Evolutionary conservation across 176 grass and related monocot species (phyloP).

Genomic region (Ananas comosus): DNA sequence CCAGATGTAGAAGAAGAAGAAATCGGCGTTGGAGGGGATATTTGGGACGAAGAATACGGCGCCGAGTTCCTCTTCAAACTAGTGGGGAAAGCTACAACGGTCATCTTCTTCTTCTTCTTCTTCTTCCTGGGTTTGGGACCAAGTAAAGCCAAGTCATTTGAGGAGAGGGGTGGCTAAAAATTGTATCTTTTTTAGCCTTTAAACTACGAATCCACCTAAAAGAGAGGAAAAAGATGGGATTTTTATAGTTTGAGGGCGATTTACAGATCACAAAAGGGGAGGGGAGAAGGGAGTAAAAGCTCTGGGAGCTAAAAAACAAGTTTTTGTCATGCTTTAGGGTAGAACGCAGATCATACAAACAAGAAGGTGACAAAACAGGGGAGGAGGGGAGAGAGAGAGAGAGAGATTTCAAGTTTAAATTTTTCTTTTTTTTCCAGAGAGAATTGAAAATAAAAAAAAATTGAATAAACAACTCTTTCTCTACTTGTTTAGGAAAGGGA

Average conservation of each 20-base stretch:
- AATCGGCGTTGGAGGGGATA: background rate
- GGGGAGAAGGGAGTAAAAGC: conserved; percentile 8
- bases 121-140: conserved; percentile 5
- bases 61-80: conserved; percentile 15
- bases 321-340: background rate
- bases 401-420: background rate
- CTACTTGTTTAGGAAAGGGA: background rate
- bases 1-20: background rate
- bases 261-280: conserved; percentile 12
- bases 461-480: background rate
- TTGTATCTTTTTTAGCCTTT: background rate
- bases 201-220: background rate
- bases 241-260: conserved; percentile 16
- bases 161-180: conserved; percentile 2
- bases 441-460: too few relatives aligned
- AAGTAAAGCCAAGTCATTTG: conserved; percentile 2
- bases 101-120: background rate
- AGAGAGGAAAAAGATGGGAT: conserved; percentile 17
- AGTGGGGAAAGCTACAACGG: background rate
- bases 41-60: background rate
- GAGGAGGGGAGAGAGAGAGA: background rate
- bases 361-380: background rate
- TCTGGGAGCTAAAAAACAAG: background rate
- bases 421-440: background rate
- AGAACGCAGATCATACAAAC: background rate